A percentile compares a stretch with the other conserved stretches of the same genome.
phyloP scores from a whole-genome alignment of 352 stramenopile genomes.

The Poterioochromonas sp. region DNA sequence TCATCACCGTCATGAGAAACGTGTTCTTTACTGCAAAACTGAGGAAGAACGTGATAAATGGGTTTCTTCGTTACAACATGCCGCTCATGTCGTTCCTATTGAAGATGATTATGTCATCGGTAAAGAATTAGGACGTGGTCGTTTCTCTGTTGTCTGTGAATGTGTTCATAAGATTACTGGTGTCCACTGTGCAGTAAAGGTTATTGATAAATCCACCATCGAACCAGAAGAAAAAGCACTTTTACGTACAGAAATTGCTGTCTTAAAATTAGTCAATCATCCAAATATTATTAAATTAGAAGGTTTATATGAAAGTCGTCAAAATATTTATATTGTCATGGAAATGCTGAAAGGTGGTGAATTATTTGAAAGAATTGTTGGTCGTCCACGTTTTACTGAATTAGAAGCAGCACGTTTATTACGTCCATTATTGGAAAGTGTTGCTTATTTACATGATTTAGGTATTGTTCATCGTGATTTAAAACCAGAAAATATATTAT shows the following conservation, averaged over 20 bases:
- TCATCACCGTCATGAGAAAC: conserved; percentile 23
- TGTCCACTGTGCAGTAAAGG: conserved; percentile 70
- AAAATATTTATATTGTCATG: conserved; percentile 84
- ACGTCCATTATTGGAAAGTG: conserved; percentile 68
- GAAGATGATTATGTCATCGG: conserved; percentile 76
- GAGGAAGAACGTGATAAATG: conserved; percentile 10
- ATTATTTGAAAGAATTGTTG: conserved; percentile 76
- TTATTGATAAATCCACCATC: conserved; percentile 80
- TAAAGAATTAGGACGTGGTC: conserved; percentile 66
- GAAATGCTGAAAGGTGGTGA: conserved; percentile 70
- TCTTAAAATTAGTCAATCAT: conserved; percentile 80
- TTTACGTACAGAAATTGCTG: conserved; percentile 79
- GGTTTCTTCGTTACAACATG: background rate
- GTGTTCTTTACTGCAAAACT: conserved; percentile 2
- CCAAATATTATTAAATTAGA: conserved; percentile 67
- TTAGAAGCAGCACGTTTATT: conserved; percentile 70
- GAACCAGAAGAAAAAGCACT: conserved; percentile 70
- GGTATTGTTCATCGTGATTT: conserved; percentile 77
- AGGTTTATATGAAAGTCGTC: conserved; percentile 78
- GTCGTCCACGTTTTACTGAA: conserved; percentile 66
- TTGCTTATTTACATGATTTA: conserved; percentile 76
- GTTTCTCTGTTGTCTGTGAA: conserved; percentile 70
- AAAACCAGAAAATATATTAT: conserved; percentile 56
- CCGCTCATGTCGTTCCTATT: conserved; percentile 60
- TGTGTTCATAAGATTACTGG: conserved; percentile 51